Evolutionary conservation across 1,139 yeast genomes (phyloP), one percentile per base, ranked within the genome.

Genomic region (Candida sp.): DNA sequence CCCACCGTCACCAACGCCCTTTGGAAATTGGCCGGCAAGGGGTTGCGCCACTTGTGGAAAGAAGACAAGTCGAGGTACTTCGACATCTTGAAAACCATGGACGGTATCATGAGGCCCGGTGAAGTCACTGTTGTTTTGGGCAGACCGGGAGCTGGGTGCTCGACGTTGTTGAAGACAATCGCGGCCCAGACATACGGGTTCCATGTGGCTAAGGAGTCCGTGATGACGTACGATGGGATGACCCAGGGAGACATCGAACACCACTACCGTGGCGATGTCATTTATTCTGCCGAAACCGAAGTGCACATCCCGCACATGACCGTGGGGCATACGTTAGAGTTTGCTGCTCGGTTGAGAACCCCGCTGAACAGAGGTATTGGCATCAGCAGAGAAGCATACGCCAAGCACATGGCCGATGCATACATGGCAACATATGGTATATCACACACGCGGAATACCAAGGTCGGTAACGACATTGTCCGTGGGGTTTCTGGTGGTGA

Each of bases 1-100:
- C 74, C 88, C 26, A 90, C 92, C 2, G 85, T 88, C 8, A 61
- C 78, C 26, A 90, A 88, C 62, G 72, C 78, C 11, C 68, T 74
- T 38, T 66, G 53, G 49, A 70, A 69, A 49, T 46, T 53, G 8
- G 50, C 56, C 11, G 41, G 41, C 5, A 66, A 43, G 34, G 26
- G 43, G 3, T 7, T 50, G 12, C 42, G 43, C 11, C 28, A 43
- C 23, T 46, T 51, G 84, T 69, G 88, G 86, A 59, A 46, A 22
- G 85, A 79, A 38, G 58, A 61, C 37, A 58, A 54, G 39, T 68
- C 58, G 53, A 62, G 58, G 44, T 55, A 58, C 35, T 68, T 68
- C 51, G 72, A 71, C 50, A 70, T 71, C 48, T 63, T 71, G 50
- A 70, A 70, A 55, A 58, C 66, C 9, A 70, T 70, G 75, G 75